phyloP scores from a whole-genome alignment of 768 basidiomycete genomes.

The Podaxis carcinomalis region DNA sequence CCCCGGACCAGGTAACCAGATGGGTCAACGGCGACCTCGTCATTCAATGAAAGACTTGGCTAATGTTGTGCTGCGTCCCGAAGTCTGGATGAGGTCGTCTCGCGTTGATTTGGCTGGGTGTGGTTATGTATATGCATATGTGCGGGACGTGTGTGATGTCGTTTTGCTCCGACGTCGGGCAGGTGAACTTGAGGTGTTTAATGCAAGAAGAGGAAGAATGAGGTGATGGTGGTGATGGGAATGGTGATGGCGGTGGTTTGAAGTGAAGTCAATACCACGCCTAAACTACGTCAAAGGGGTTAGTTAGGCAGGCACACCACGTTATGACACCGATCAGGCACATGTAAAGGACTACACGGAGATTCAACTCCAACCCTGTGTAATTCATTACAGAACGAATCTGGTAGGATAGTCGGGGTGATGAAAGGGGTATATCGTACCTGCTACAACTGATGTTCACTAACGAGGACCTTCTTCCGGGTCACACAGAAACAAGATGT shows the following conservation, averaged over 20 bases:
- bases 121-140: not conserved
- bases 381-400: too few relatives aligned
- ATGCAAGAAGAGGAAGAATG: not conserved
- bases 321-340: too few relatives aligned
- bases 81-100: slow-evolving; percentile 17
- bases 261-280: not conserved
- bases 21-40: slow-evolving; percentile 8
- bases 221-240: too few relatives aligned
- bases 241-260: not conserved
- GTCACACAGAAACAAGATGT: not conserved
- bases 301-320: too few relatives aligned
- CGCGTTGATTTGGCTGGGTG: slow-evolving; percentile 12
- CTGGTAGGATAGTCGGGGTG: too few relatives aligned
- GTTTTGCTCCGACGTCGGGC: too few relatives aligned
- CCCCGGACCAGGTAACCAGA: slow-evolving; percentile 15
- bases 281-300: too few relatives aligned
- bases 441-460: not conserved
- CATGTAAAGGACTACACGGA: too few relatives aligned
- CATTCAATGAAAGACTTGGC: slow-evolving; percentile 14
- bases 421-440: too few relatives aligned
- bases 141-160: too few relatives aligned
- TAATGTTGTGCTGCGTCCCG: slow-evolving; percentile 24
- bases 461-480: not conserved
- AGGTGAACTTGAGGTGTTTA: not conserved
- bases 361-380: too few relatives aligned